Evolutionary conservation across 192 early-diverging fungal genomes (phyloP), one percentile per base, ranked within the genome.

Genomic region (Backusella australiensis): DNA sequence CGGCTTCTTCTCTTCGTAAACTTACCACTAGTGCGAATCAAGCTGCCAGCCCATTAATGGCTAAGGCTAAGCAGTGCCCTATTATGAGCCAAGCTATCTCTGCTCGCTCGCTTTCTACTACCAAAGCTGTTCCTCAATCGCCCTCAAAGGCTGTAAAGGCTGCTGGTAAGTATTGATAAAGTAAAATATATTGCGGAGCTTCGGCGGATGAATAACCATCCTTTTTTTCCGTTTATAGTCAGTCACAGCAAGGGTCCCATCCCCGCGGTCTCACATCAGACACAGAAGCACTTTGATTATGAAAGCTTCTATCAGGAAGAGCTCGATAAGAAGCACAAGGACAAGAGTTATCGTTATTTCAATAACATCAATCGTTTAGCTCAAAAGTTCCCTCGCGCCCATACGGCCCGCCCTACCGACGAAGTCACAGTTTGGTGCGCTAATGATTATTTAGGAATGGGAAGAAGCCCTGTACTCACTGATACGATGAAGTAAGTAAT

Each of bases 341-440:
- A 99, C 91, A 94, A 95, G 88, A 93, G 90, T 78, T 99, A 99
- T 89, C 93, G 98, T 79, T 99, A 98, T 88, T 99, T 99, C 84
- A 99, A 99, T 92, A 99, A 99, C 89, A 98, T 99, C 89, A 99
- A 99, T 85, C 94, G 98, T 42, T 86, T 99, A 34, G 98, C 98
- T 6, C 86, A 93, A 81, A 85, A 89, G 78, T 99, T 93, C 82
- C 98, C 98, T 53, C 91, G 87, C 76, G 98, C 98, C 26, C 98
- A 99, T 86, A 99, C 96, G 29, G 91, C 90, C 15, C 91, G 89
- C 56, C 76, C 86, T 63, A 88, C 91, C 44, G 95, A 97, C 77
- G 89, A 95, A 77, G 98, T 99, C 67, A 96, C 95, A 12, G 98
- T 99, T 46, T 99, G 98, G 98, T 99, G 98, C 83, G 92, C 94